Evolutionary conservation across 2,329 filamentous ascomycete genomes (phyloP).

Genomic region (Stemphylium vesicarium): DNA sequence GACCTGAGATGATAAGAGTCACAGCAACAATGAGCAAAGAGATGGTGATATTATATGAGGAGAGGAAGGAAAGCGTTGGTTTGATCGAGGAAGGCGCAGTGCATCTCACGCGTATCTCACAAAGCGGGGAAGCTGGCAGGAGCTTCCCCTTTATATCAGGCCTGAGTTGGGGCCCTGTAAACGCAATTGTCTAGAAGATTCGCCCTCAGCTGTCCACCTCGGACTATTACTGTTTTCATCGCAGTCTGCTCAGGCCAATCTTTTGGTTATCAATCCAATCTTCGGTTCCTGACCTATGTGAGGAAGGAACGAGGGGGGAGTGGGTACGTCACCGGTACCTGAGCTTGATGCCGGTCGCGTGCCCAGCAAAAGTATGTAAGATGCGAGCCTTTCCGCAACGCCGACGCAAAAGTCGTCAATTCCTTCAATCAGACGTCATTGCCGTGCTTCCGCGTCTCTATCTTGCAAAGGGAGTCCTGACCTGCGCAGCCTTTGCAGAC

Average conservation of each 20-base stretch:
- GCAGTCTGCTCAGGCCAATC: neutral
- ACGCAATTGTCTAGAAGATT: constrained; percentile 18
- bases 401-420: neutral
- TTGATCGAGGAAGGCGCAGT: constrained; percentile 21
- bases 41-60: constrained; percentile 1
- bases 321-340: constrained; percentile 23
- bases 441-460: neutral
- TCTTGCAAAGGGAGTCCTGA: neutral
- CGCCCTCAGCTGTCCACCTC: constrained; percentile 7
- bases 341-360: constrained; percentile 17
- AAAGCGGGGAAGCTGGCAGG: constrained; percentile 23
- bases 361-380: neutral
- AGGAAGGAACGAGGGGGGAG: constrained; percentile 4
- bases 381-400: neutral
- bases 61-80: constrained; percentile 18
- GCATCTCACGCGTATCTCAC: constrained; percentile 15
- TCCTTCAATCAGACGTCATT: neutral
- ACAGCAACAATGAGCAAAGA: constrained; percentile 5
- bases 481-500: neutral
- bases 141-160: constrained; percentile 22
- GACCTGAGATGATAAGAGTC: constrained; percentile 8
- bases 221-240: constrained; percentile 5
- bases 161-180: constrained; percentile 2
- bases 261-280: constrained; percentile 11
- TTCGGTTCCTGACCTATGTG: constrained; percentile 11